A percentile compares a stretch with the other conserved stretches of the same genome.
Conservation (phyloP, 352 stramenopile genomes). For the Pythium brachiatum region DNA sequence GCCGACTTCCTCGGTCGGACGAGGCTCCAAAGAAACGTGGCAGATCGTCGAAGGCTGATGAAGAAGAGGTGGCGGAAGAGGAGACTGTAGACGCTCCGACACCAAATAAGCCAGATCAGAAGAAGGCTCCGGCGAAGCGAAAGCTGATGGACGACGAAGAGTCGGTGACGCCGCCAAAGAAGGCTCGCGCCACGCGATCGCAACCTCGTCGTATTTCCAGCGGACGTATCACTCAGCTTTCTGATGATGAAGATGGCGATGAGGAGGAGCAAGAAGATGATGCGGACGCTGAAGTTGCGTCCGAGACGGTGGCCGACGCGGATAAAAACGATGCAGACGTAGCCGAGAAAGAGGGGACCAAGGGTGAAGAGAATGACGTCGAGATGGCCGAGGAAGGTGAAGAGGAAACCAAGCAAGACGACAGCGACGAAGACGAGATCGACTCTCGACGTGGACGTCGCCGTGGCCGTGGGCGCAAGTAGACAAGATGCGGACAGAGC, state of each 20-base stretch:
- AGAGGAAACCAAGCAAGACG: conserved; percentile 2
- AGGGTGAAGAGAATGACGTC: conserved; percentile 8
- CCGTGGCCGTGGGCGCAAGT: conserved; percentile 27
- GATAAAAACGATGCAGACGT: background rate
- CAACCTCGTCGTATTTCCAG: conserved; percentile 13
- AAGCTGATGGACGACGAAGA: conserved; percentile 20
- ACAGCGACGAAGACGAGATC: conserved; percentile 30
- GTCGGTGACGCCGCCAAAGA: conserved; percentile 5
- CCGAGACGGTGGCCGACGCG: background rate
- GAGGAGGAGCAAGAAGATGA: background rate
- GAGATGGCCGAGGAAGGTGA: conserved; percentile 8
- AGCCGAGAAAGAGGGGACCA: background rate
- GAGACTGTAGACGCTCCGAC: background rate
- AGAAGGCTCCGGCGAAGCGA: conserved; percentile 17
- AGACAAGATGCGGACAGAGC: background rate
- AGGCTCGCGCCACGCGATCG: background rate
- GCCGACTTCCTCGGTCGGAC: background rate
- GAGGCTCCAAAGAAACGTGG: background rate
- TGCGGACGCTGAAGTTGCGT: background rate
- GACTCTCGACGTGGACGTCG: conserved; percentile 31
- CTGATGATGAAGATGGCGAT: conserved; percentile 23
- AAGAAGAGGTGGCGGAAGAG: background rate
- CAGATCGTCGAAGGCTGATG: background rate
- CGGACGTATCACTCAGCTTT: conserved; percentile 25
- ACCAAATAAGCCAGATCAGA: background rate